Base-by-base conservation (phyloP, 75 land plant species). In the Gnetum montanum region DNA sequence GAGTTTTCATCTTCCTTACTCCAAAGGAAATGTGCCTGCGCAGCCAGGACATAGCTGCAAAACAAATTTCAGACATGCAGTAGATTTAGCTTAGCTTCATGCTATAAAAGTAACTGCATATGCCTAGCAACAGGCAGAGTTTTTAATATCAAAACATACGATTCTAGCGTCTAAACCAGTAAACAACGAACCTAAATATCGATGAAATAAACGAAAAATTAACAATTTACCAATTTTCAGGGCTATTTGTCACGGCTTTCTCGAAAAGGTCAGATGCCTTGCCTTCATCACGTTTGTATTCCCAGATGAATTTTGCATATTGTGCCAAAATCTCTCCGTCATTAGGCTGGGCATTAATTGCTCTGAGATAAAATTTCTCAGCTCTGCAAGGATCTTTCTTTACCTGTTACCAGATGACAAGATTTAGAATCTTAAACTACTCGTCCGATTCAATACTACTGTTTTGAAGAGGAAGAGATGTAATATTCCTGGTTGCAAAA, bases 301-400 rank as follows among this genome's bases (percentile, higher is more conserved):
- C 75, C 88, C 88, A 84, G 6, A 74, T 62, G 23, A 84, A n/a
- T 49, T 73, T 74, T 6, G 75, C 88, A 56, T 76, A 84, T 13
- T 58, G 58, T 5, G 78, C 52, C 36, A 80, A 33, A 43, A 66
- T 35, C 49, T 81, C 77, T 33, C 80, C 85, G 43, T 84, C 78
- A 6, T 57, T 37, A 16, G 88, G 81, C 27, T 76, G 71, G 1
- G 70, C 69, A 16, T 64, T 62, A 7, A 80, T 71, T 11, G 81
- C 81, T 13, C 77, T 71, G 2, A 54, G 60, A 37, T 73, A 84
- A 29, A 54, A 74, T 43, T 70, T 78, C 43, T 78, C 84, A 26
- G 81, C 77, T 54, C 57, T 70, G 20, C 30, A 0, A 36, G 45
- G 36, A 19, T 76, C 81, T 50, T 63, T 64, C 62, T 77, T 77